Base-by-base conservation (phyloP, 2,329 filamentous ascomycete species). In the Periconia sp. region DNA sequence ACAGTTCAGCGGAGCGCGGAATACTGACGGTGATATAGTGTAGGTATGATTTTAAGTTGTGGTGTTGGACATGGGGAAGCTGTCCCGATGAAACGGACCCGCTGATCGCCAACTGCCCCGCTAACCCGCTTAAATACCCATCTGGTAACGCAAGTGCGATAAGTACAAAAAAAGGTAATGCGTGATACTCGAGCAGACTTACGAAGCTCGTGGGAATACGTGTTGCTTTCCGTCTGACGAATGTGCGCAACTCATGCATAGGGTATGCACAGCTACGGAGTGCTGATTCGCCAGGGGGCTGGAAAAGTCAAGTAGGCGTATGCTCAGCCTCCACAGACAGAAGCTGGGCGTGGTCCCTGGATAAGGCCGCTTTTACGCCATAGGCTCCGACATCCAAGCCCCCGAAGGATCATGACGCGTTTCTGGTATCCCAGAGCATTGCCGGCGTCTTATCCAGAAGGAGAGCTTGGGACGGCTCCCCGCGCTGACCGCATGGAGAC, bases 341-440 rank as follows among this genome's bases (percentile, higher is more conserved):
- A 3, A 8, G 8, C 23, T 27, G 23, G 43, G n/a, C n/a, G n/a
- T n/a, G n/a, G n/a, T n/a, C n/a, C n/a, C 30, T 52, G 49, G 52
- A 62, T 57, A 62, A 56, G 54, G 47, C 43, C 17, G 10, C 9
- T 17, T 14, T 18, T 41, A 40, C 53, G 43, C 47, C 45, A 61
- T 63, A 61, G 58, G 58, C 44, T 49, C 54, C 45, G 44, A 50
- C 49, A 47, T 43, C 58, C 53, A 54, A 57, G 60, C 54, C 56
- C 56, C 35, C 48, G 47, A 42, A 52, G 52, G 49, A 54, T 49
- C 55, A 60, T 70, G 64, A 72, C 69, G 68, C 66, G 66, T 69
- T 62, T 46, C 56, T 59, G 43, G 54, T 48, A 37, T 45, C 57
- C 49, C 62, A 53, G 56, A n/a, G 45, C 55, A 56, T 54, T 49